Conservation (phyloP, 202 grass and related monocot species). For the Thinopyrum obtusiflorum region DNA sequence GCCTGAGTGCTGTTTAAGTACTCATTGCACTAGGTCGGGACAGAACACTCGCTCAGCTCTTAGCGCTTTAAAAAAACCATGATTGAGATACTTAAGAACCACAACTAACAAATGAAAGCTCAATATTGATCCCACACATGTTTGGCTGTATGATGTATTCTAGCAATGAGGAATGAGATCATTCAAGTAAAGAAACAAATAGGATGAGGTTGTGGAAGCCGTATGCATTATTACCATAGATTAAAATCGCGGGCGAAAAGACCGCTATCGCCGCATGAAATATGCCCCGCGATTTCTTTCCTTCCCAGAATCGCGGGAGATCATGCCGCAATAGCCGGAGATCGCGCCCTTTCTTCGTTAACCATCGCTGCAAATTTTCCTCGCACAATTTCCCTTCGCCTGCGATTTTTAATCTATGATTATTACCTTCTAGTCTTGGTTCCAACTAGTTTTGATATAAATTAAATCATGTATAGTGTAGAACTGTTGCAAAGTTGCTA, state of each 20-base stretch:
- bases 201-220: neutral
- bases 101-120: neutral
- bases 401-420: neutral
- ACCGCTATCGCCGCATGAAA: too few relatives aligned
- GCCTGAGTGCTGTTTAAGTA: too few relatives aligned
- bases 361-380: too few relatives aligned
- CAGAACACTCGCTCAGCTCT: too few relatives aligned
- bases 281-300: too few relatives aligned
- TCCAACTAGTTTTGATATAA: slow-evolving; percentile 1
- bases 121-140: neutral
- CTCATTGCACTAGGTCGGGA: too few relatives aligned
- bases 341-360: too few relatives aligned
- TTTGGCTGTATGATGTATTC: neutral
- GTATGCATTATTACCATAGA: neutral
- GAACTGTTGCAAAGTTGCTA: neutral
- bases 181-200: neutral
- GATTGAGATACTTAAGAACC: neutral
- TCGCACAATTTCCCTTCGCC: too few relatives aligned
- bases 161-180: neutral
- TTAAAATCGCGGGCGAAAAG: too few relatives aligned
- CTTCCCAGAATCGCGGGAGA: too few relatives aligned
- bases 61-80: too few relatives aligned
- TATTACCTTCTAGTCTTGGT: neutral
- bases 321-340: too few relatives aligned
- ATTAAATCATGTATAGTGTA: neutral